These are phyloP conservation scores for Suillus subaureus DNA, from an alignment of 768 basidiomycete genomes.

Conservation along the genomic window DNA sequence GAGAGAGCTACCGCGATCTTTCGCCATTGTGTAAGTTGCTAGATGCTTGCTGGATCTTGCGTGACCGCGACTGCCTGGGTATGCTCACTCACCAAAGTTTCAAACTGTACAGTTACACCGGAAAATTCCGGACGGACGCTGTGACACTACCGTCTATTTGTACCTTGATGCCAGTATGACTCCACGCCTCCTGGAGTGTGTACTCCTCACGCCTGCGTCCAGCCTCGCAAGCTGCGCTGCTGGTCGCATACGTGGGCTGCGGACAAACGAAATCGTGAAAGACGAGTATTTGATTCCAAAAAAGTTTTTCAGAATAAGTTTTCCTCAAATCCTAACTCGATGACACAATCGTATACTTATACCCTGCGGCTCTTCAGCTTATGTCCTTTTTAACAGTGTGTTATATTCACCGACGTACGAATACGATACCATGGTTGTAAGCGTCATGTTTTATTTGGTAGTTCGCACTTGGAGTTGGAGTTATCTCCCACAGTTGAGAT, in stretches of 20 bases:
- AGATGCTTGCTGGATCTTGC: neutral
- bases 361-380: neutral
- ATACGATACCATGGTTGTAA: neutral
- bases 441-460: neutral
- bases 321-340: neutral
- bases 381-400: neutral
- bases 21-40: conserved; percentile 5
- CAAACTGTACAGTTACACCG: conserved; percentile 5
- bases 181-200: neutral
- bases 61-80: neutral
- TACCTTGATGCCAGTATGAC: neutral
- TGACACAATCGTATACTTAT: neutral
- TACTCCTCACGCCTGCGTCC: neutral
- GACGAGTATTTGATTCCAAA: neutral
- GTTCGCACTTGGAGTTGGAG: neutral
- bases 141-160: neutral
- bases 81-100: conserved; percentile 2
- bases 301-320: neutral
- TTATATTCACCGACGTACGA: neutral
- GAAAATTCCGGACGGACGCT: neutral
- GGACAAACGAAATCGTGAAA: neutral
- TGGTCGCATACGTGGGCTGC: neutral
- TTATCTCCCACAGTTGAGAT: neutral
- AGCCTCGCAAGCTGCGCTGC: neutral
- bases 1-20: conserved; percentile 7